A percentile compares a stretch with the other conserved stretches of the same genome.
Evolutionary conservation across 2,329 filamentous ascomycete species (phyloP).

Genomic region (Davidsoniella eucalypti): DNA sequence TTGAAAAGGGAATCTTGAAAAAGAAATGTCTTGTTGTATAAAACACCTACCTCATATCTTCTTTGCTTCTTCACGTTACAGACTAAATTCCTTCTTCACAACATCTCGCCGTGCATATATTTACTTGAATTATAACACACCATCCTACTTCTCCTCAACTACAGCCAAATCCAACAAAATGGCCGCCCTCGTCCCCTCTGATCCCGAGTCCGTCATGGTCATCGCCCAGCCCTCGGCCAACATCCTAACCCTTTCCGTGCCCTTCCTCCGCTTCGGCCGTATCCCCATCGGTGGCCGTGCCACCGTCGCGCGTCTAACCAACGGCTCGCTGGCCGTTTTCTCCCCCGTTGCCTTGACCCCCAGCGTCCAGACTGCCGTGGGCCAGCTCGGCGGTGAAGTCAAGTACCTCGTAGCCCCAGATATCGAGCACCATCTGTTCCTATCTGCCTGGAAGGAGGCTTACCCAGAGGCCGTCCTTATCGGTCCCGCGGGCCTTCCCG

Average conservation of each 20-base stretch:
- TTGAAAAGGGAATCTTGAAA: neutral
- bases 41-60: neutral
- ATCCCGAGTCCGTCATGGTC: slow-evolving; percentile 75
- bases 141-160: neutral
- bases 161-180: neutral
- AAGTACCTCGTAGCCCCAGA: slow-evolving; percentile 79
- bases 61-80: neutral
- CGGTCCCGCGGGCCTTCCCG: slow-evolving; percentile 65
- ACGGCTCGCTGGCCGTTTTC: slow-evolving; percentile 71
- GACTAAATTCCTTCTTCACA: neutral
- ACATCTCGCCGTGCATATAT: neutral
- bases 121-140: neutral
- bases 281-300: slow-evolving; percentile 75
- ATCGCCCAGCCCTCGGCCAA: slow-evolving; percentile 71
- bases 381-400: slow-evolving; percentile 50
- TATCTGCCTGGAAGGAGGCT: slow-evolving; percentile 66
- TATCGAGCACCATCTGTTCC: slow-evolving; percentile 86
- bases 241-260: slow-evolving; percentile 63
- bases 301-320: slow-evolving; percentile 67
- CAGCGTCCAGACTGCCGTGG: slow-evolving; percentile 47
- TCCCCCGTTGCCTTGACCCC: slow-evolving; percentile 77
- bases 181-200: slow-evolving; percentile 39
- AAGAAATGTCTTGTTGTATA: neutral
- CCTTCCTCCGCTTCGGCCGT: slow-evolving; percentile 65
- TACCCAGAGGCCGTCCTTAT: slow-evolving; percentile 69